These are phyloP conservation scores for Forsythia viridissima DNA, from an alignment of 257 asterid species.

Conservation along the genomic window DNA sequence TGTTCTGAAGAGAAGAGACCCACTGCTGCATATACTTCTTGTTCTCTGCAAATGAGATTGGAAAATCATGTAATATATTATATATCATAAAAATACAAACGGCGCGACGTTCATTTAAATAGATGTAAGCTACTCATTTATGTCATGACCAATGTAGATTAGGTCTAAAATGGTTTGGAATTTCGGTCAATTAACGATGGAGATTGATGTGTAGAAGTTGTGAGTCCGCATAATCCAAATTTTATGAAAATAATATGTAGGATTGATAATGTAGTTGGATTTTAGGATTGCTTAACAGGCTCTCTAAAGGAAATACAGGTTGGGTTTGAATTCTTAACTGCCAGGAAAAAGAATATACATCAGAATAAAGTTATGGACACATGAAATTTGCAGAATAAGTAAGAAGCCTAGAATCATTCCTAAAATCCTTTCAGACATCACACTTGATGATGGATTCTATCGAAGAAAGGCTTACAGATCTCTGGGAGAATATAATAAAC, in stretches of 20 bases:
- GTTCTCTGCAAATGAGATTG: slow-evolving; percentile 33
- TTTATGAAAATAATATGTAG: too few relatives aligned
- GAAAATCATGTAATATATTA: background rate
- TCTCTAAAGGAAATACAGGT: too few relatives aligned
- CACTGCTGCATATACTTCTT: slow-evolving; percentile 48
- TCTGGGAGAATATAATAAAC: too few relatives aligned
- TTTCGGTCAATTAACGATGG: background rate
- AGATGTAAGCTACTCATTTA: background rate
- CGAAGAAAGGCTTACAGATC: too few relatives aligned
- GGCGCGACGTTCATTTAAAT: background rate
- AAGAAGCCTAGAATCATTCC: background rate
- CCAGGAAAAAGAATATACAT: too few relatives aligned
- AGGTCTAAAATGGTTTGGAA: background rate
- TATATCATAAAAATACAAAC: background rate
- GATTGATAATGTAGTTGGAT: too few relatives aligned
- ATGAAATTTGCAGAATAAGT: background rate
- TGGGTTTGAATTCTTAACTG: too few relatives aligned
- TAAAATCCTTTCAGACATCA: background rate
- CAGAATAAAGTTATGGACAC: too few relatives aligned
- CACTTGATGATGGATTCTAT: background rate
- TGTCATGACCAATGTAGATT: background rate
- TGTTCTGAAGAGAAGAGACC: slow-evolving; percentile 40
- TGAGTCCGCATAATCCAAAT: too few relatives aligned
- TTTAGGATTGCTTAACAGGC: too few relatives aligned
- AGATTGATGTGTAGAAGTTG: too few relatives aligned